Percentiles rank a stretch among this genome's conserved stretches.
phyloP scores from a whole-genome alignment of 306 rosid genomes.

The Acmispon strigosus region DNA sequence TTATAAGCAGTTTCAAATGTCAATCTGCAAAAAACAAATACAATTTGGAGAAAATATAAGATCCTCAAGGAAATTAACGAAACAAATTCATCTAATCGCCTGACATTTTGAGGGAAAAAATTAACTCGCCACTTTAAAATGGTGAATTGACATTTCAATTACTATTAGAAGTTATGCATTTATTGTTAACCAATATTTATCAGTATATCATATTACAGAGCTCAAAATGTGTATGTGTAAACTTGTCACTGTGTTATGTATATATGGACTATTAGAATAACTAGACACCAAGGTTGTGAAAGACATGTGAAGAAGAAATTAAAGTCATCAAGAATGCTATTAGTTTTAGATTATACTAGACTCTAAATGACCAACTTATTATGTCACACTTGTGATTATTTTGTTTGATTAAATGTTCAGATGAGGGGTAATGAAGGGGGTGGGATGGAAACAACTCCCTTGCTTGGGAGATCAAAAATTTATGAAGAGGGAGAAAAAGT shows the following conservation, averaged over 20 bases:
- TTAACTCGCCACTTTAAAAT: not conserved
- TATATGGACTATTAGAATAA: not conserved
- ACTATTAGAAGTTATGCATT: not conserved
- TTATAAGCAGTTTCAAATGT: slow-evolving; percentile 89
- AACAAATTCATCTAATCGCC: not conserved
- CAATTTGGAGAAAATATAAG: slow-evolving; percentile 14
- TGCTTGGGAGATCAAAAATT: not conserved
- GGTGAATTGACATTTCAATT: not conserved
- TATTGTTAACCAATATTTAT: not conserved
- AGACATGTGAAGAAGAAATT: not conserved
- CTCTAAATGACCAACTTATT: not conserved
- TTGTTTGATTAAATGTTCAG: not conserved
- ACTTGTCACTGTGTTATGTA: not conserved
- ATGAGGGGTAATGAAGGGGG: not conserved
- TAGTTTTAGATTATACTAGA: not conserved
- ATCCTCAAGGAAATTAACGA: slow-evolving; percentile 11
- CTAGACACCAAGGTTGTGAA: not conserved
- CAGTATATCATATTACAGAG: not conserved
- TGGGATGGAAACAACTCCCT: slow-evolving; percentile 1
- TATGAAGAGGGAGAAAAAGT: not conserved
- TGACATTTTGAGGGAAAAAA: not conserved
- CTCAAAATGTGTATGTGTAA: not conserved
- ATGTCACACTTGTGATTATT: not conserved
- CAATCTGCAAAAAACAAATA: slow-evolving; percentile 48
- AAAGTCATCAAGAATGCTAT: not conserved